Percentiles rank a stretch among this genome's conserved stretches.
Conservation (phyloP, 2,329 filamentous ascomycete genomes). For the Aspergillus oerlinghausenensis region DNA sequence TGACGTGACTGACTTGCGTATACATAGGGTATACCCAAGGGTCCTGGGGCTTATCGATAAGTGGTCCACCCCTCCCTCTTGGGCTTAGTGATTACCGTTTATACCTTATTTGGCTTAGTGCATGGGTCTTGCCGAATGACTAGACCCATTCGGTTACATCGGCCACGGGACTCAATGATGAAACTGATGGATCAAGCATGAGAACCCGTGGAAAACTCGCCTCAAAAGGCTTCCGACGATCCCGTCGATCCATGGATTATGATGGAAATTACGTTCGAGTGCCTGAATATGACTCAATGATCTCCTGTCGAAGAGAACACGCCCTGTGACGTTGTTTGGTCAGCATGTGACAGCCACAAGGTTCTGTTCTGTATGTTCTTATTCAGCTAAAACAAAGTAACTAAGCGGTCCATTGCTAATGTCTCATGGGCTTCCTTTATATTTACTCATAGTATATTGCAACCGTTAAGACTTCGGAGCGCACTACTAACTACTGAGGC, state of each 20-base stretch:
- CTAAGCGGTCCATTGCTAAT: neutral
- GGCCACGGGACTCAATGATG: constrained; percentile 11
- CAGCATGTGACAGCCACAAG: no score
- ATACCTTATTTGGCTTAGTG: constrained; percentile 7
- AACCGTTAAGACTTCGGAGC: no score
- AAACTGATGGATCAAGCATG: neutral
- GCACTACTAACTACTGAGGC: neutral
- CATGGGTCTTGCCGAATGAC: constrained; percentile 9
- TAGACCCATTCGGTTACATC: constrained; percentile 18
- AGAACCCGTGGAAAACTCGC: neutral
- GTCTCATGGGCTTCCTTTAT: neutral
- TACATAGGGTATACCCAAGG: constrained; percentile 6
- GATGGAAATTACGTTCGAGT: neutral
- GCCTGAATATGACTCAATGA: neutral
- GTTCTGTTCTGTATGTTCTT: neutral
- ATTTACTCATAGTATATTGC: neutral
- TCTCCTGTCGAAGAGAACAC: neutral
- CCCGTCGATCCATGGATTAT: neutral
- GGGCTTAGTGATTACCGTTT: neutral
- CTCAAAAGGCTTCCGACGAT: neutral
- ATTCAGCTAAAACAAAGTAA: neutral
- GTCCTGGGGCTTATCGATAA: constrained; percentile 31
- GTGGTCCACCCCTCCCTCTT: neutral
- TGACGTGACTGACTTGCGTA: constrained; percentile 28
- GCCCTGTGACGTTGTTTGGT: neutral